Evolutionary conservation across 441 rosid genomes (phyloP).

Genomic region (Lepidium campestre): DNA sequence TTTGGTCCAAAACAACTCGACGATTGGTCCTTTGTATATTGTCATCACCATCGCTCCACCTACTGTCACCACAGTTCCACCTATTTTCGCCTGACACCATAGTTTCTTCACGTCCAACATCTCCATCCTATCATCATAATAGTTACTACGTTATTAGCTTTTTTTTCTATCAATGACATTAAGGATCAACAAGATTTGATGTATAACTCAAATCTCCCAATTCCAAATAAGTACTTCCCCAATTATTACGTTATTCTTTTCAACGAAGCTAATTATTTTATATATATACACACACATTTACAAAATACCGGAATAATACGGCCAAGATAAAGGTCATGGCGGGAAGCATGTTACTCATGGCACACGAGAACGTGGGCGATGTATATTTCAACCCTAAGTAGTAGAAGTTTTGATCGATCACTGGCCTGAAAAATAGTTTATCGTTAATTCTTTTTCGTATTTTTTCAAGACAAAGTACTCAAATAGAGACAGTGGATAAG

Average conservation of each 20-base stretch:
- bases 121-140: constrained; percentile 38
- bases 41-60: constrained; percentile 71
- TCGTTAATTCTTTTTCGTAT: neutral
- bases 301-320: constrained; percentile 46
- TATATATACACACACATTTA: too few relatives aligned
- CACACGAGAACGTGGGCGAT: constrained; percentile 52
- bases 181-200: too few relatives aligned
- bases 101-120: constrained; percentile 34
- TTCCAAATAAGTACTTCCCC: too few relatives aligned
- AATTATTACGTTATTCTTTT: too few relatives aligned
- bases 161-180: too few relatives aligned
- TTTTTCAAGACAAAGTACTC: neutral
- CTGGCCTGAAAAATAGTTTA: constrained; percentile 38
- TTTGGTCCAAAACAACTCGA: constrained; percentile 49
- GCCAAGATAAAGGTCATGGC: constrained; percentile 62
- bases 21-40: constrained; percentile 40
- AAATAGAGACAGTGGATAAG: neutral
- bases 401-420: constrained; percentile 52
- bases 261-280: too few relatives aligned
- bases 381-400: constrained; percentile 56
- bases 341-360: constrained; percentile 55
- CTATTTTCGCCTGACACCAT: constrained; percentile 50
- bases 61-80: constrained; percentile 52
- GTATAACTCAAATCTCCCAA: too few relatives aligned
- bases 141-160: neutral